Evolutionary conservation across 768 basidiomycete species (phyloP).

Genomic region (Peribolospora kevripleyi): DNA sequence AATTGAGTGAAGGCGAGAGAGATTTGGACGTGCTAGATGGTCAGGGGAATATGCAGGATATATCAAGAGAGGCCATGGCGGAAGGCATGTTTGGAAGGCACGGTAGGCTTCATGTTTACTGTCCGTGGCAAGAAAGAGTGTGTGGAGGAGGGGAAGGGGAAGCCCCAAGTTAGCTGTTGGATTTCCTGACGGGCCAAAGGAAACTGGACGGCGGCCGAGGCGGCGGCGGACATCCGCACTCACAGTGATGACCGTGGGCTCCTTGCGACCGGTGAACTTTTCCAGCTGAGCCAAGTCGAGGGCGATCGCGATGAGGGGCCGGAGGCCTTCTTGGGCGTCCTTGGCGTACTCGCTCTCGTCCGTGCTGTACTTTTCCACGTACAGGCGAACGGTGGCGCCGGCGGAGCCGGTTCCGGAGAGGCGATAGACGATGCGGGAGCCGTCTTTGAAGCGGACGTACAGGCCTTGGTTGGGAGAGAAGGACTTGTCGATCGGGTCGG

Average conservation of each 20-base stretch:
- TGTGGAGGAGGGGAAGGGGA: no score
- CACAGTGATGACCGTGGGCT: conserved; percentile 92
- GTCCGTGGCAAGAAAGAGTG: no score
- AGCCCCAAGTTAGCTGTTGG: no score
- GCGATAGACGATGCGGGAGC: conserved; percentile 82
- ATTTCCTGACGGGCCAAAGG: no score
- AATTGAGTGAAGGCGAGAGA: no score
- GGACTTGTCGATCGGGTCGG: conserved; percentile 88
- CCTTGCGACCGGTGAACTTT: conserved; percentile 57
- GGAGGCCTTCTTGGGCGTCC: conserved; percentile 60
- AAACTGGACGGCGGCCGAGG: no score
- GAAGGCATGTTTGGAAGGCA: no score
- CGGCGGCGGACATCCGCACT: conserved; percentile 7
- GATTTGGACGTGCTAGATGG: no score
- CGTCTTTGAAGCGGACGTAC: conserved; percentile 72
- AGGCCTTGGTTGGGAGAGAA: conserved; percentile 90
- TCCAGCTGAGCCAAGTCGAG: conserved; percentile 60
- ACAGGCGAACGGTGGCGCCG: conserved; percentile 88
- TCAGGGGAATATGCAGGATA: no score
- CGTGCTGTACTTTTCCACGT: conserved; percentile 68
- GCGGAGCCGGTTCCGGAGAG: conserved; percentile 87
- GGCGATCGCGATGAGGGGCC: conserved; percentile 89
- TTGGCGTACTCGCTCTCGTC: conserved; percentile 26
- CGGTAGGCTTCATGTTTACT: no score
- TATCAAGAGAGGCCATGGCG: no score